Evolutionary conservation across 2,329 filamentous ascomycete species (phyloP), one percentile per base, ranked within the genome.

Genomic region (Knufia petricola): DNA sequence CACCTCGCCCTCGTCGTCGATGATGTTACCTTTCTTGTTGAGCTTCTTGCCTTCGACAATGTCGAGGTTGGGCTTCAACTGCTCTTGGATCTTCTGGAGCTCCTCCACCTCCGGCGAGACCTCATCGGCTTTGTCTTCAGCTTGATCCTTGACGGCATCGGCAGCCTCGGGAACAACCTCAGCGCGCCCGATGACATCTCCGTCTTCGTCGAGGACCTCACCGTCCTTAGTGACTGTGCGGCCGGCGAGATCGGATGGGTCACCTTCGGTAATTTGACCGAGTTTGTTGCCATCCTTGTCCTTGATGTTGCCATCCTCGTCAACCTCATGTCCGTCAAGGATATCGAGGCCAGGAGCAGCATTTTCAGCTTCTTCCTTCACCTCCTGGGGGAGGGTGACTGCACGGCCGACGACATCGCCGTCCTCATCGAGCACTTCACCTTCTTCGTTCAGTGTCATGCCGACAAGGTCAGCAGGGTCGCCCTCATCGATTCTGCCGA

Each of bases 221-320:
- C 66, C 66, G 23, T 66, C 62, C 1, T 67, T 64, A 12, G 66
- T 69, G 13, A 68, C 59, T 4, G 62, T 63, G 34, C 60, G 59
- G 6, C 67, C 67, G 32, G 64, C 60, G 2, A 69, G 60, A 36
- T 68, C 66, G 49, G 64, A 61, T 0, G 66, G 62, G 15, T 68
- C 64, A 13, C 67, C 67, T 51, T 69, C 67, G n/a, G 65, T 63
- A 24, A 69, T 61, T 43, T 65, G 61, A 17, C 65, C 68, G 8
- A 69, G 52, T 15, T 57, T 55, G 24, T 68, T 61, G 36, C 66
- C 68, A 31, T 61, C 56, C 19, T 60, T 50, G 28, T 77, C 71
- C 56, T 71, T 66, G 56, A 80, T 70, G 24, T 69, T 62, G 24
- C 77, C 77, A 26, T 77, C 75, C 43, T 74, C 70, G 24, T 74